Percentiles rank a stretch among this genome's conserved stretches.
These are phyloP conservation scores for Aspergillus campestris DNA, from an alignment of 495 filamentous ascomycete genomes.

Conservation along the genomic window DNA sequence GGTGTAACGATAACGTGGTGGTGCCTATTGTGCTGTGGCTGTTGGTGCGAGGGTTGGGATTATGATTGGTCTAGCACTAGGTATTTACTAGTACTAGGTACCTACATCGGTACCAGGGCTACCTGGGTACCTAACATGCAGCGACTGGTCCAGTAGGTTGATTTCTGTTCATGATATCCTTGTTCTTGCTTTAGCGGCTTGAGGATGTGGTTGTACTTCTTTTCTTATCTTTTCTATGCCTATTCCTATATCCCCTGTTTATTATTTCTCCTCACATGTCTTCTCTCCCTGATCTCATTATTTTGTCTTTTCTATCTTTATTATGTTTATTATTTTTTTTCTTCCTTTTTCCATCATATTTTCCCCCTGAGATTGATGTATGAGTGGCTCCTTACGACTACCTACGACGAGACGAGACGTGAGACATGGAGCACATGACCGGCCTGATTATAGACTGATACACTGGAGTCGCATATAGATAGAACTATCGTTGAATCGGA, in stretches of 20 bases:
- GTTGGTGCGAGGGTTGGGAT: constrained; percentile 66
- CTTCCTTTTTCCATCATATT: too few relatives aligned
- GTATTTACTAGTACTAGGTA: too few relatives aligned
- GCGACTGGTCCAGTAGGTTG: too few relatives aligned
- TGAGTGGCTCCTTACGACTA: not conserved
- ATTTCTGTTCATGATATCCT: too few relatives aligned
- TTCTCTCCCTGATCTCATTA: not conserved
- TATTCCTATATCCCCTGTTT: not conserved
- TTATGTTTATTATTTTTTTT: not conserved
- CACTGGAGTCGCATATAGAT: too few relatives aligned
- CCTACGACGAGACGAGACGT: too few relatives aligned
- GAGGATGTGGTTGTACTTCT: not conserved
- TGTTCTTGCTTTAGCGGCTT: not conserved
- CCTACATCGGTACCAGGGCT: too few relatives aligned
- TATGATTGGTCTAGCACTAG: constrained; percentile 48
- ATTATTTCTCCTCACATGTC: not conserved
- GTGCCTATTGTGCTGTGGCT: constrained; percentile 94
- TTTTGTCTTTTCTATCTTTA: not conserved
- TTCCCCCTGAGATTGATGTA: too few relatives aligned
- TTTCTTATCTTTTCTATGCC: constrained; percentile 1
- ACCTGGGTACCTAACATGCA: too few relatives aligned
- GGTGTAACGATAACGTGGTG: constrained; percentile 97
- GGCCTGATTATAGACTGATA: too few relatives aligned
- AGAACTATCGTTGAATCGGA: too few relatives aligned
- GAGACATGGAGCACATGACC: too few relatives aligned